Evolutionary conservation across 2,329 filamentous ascomycete species (phyloP).

Genomic region (Beauveria varroae): DNA sequence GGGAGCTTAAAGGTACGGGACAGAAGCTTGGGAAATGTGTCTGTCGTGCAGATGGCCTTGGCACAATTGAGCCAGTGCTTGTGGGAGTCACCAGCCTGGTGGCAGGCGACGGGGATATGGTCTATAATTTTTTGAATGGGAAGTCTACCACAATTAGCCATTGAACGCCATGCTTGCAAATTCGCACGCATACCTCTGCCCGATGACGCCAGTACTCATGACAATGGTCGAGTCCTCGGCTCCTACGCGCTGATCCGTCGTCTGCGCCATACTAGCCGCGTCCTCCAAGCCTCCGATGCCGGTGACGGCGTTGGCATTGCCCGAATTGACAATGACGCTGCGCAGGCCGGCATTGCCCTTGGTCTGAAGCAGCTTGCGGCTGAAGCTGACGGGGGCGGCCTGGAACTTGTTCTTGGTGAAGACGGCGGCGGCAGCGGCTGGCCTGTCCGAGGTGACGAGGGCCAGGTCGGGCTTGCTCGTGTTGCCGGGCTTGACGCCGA

Average conservation of each 20-base stretch:
- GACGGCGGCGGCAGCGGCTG: slow-evolving; percentile 82
- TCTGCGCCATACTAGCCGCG: slow-evolving; percentile 73
- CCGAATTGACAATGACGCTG: slow-evolving; percentile 86
- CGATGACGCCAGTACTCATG: slow-evolving; percentile 98
- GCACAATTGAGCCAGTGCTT: slow-evolving; percentile 82
- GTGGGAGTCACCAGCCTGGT: slow-evolving; percentile 65
- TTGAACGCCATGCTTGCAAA: slow-evolving; percentile 9
- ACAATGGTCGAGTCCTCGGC: slow-evolving; percentile 62
- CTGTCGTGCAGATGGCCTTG: slow-evolving; percentile 92
- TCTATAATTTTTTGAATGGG: slow-evolving; percentile 85
- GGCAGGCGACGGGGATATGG: slow-evolving; percentile 70
- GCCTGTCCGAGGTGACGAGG: slow-evolving; percentile 76
- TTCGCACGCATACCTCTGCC: slow-evolving; percentile 57
- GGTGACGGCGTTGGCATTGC: slow-evolving; percentile 95
- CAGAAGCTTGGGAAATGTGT: slow-evolving; percentile 94
- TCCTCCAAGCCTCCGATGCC: slow-evolving; percentile 85
- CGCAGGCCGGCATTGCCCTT: slow-evolving; percentile 63
- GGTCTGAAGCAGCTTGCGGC: slow-evolving; percentile 60
- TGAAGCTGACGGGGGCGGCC: slow-evolving; percentile 87
- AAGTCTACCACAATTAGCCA: slow-evolving; percentile 42
- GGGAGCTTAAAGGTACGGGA: slow-evolving; percentile 80
- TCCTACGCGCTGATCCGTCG: slow-evolving; percentile 59
- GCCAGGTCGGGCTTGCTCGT: slow-evolving; percentile 87
- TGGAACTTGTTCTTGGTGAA: slow-evolving; percentile 99
- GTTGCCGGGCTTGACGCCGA: slow-evolving; percentile 90